A percentile compares a stretch with the other conserved stretches of the same genome.
phyloP scores from a whole-genome alignment of 2,329 filamentous ascomycete species.

The Penicillium sp. region DNA sequence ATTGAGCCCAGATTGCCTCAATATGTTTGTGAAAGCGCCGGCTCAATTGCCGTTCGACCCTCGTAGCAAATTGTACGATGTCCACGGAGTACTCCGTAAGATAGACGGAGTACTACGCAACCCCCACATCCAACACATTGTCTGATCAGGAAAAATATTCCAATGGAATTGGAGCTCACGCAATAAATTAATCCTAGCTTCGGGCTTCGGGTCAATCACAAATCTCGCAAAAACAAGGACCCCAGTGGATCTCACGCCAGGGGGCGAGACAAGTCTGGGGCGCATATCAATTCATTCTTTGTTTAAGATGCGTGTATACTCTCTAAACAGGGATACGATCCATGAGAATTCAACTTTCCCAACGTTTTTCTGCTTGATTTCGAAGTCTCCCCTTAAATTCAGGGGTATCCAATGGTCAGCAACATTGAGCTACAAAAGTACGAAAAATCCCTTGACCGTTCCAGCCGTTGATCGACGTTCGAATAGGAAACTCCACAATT shows the following conservation, averaged over 20 bases:
- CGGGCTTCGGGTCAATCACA: not conserved
- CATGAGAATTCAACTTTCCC: not conserved
- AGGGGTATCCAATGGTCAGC: constrained; percentile 5
- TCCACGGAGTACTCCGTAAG: not conserved
- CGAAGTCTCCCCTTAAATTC: not conserved
- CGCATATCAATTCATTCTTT: constrained; percentile 4
- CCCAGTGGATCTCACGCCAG: not conserved
- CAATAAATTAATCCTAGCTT: not conserved
- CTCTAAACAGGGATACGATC: constrained; percentile 3
- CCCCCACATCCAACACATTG: not conserved
- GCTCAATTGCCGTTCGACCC: not conserved
- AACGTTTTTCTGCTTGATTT: not conserved
- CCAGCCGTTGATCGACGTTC: constrained; percentile 4
- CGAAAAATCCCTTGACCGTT: not conserved
- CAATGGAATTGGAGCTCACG: not conserved
- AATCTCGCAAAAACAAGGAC: not conserved
- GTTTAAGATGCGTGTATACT: not conserved
- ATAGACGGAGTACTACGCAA: too few relatives aligned
- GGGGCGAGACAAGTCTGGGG: constrained; percentile 10
- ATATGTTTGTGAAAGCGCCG: not conserved
- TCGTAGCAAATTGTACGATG: not conserved
- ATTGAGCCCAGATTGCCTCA: not conserved
- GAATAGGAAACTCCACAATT: constrained; percentile 10
- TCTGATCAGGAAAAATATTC: not conserved
- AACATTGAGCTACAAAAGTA: constrained; percentile 9